A percentile compares a stretch with the other conserved stretches of the same genome.
Evolutionary conservation across 495 filamentous ascomycete species (phyloP).

Genomic region (Tuber umbilicatum): DNA sequence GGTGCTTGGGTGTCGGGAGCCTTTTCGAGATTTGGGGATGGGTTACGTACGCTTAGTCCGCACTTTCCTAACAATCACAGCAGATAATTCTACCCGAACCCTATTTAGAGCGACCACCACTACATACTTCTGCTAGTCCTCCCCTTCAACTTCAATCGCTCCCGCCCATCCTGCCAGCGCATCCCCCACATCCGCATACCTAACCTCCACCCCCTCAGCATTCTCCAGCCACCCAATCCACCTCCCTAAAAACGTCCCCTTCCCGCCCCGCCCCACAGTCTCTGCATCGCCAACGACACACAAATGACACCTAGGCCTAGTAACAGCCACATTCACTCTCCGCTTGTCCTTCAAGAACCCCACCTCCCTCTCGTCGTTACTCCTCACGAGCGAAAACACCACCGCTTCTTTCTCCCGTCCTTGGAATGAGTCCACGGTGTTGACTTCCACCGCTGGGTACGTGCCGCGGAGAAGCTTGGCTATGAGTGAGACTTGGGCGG

Average conservation of each 20-base stretch:
- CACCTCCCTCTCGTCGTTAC: conserved; percentile 77
- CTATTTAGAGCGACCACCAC: neutral
- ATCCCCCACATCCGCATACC: conserved; percentile 38
- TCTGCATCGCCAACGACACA: conserved; percentile 90
- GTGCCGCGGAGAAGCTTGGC: conserved; percentile 66
- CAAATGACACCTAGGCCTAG: conserved; percentile 79
- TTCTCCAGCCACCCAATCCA: conserved; percentile 36
- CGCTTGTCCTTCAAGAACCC: conserved; percentile 93
- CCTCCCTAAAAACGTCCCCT: conserved; percentile 25
- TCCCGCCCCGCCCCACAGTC: conserved; percentile 47
- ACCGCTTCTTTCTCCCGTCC: conserved; percentile 96
- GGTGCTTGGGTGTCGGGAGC: neutral
- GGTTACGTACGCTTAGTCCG: neutral
- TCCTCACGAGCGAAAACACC: conserved; percentile 81
- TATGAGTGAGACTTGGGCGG: conserved; percentile 79
- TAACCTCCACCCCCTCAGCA: conserved; percentile 24
- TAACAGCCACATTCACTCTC: conserved; percentile 94
- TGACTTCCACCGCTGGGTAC: conserved; percentile 79
- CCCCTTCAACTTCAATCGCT: conserved; percentile 7
- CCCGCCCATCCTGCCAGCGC: conserved; percentile 28
- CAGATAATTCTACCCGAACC: neutral
- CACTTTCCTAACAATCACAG: neutral
- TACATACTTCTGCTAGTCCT: neutral
- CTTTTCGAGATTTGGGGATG: neutral
- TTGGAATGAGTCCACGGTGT: conserved; percentile 95